Base-by-base conservation (phyloP, 108 stramenopile species). In the Mayamaea pseudoterrestris region DNA sequence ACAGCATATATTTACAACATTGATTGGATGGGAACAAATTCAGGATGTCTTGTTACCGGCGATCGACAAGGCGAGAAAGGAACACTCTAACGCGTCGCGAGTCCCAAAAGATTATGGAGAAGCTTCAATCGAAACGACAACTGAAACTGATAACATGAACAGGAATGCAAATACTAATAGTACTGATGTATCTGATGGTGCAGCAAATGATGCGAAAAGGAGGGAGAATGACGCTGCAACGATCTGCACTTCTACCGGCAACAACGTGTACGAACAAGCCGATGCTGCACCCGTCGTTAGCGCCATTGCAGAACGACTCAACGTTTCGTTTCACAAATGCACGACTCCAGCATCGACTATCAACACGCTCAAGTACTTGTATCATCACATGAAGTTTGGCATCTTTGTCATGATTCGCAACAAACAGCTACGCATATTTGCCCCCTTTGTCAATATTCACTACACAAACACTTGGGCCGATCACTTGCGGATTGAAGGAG, bases 301-400 rank as follows among this genome's bases (percentile, higher is more conserved):
- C 20, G 74, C 78, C 32, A 74, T 86, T 37, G 72, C 78, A 29
- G 80, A 76, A 67, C 80, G 90, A 5, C 65, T 91, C 9, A 66
- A 91, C 43, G 67, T 80, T 6, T 84, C 90, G 27, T 75, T 91
- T 63, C 90, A 91, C 58, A 62, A 69, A 37, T 81, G 76, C 31
- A 87, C 75, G 20, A 91, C 79, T 21, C 80, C 84, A 7, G 58
- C 30, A 20, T 73, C 70, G 2, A 81, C 81, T 1, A 48, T 69
- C 21, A 91, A 87, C 65, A 93, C 94, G 0, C 74, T 98, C 42
- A 76, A 78, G 48, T 99, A 99, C 68, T 78, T 96, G 22, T 99
- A 95, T 53, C 68, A 83, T 70, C 98, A 99, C 70, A 98, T 98
- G 98, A 95, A 94, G 53, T 98, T 96, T 59, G 98, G 98, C 21